Evolutionary conservation across 257 asterid species (phyloP), one percentile per base, ranked within the genome.

Genomic region (Penstemon barbatus): DNA sequence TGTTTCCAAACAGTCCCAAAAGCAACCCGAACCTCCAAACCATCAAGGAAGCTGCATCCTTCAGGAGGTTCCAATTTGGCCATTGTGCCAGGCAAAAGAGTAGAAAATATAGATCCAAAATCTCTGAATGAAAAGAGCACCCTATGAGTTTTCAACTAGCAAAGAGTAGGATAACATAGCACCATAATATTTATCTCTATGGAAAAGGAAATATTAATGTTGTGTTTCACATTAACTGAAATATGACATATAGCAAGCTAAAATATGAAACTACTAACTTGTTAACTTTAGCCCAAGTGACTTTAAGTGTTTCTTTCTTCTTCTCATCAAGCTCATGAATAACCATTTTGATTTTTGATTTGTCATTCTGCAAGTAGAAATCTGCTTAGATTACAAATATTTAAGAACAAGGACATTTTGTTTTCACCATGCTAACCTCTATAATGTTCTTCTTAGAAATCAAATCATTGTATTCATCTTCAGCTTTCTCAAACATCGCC

Each of bases 401-500:
- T 73, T 50, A 52, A 40, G 61, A 33, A 13, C 3, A 64, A 5
- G 52, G 68, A 65, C 58, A 71, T 61, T 61, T 45, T 61, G 38
- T 56, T 71, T 59, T 62, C 60, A 76, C 40, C 45, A 50, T 52
- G 62, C 87, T 72, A 72, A 94, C 97, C 97, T 91, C 97, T 42
- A 94, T 94, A 51, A 94, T 91, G 81, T 91, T 87, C 90, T 94
- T 94, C 77, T 85, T 94, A 49, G 96, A 86, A 72, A 91, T 78
- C 86, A 94, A 83, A 78, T 87, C 99, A 44, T 83, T 89, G 79
- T 89, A 91, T 81, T 91, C 99, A 65, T 94, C 99, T 82, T 94
- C 97, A 71, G 99, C 99, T 76, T 91, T 94, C 83, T 94, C 99
- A 78, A 94, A 94, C 99, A 94, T 94, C 39, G 97, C 83, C 91